Conservation (phyloP, 2,329 filamentous ascomycete genomes). For the Lasiodiplodia sp. region DNA sequence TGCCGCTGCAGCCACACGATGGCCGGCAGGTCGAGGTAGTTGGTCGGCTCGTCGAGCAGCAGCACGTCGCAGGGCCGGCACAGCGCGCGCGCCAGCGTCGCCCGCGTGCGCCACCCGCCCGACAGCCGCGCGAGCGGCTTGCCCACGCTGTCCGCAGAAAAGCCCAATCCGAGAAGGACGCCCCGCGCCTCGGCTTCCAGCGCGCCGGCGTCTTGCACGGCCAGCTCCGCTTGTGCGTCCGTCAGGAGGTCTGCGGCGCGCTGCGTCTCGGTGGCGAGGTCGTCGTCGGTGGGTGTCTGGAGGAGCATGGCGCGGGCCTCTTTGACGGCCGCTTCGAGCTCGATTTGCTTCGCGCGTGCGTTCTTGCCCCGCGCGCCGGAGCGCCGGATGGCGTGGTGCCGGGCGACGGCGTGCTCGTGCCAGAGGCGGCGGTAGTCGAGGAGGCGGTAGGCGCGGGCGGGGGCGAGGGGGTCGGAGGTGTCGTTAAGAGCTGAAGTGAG, state of each 20-base stretch:
- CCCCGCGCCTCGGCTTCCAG: neutral
- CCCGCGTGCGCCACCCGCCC: constrained; percentile 64
- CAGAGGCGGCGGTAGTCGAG: constrained; percentile 69
- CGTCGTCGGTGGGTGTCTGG: neutral
- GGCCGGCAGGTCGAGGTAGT: constrained; percentile 82
- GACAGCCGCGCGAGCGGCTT: constrained; percentile 72
- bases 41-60: constrained; percentile 86
- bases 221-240: constrained; percentile 72
- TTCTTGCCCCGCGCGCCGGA: constrained; percentile 78
- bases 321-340: constrained; percentile 71
- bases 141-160: constrained; percentile 67
- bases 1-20: constrained; percentile 86
- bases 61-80: constrained; percentile 78
- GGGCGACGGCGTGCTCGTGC: constrained; percentile 70
- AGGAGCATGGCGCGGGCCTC: constrained; percentile 49
- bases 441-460: constrained; percentile 67
- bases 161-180: constrained; percentile 75
- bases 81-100: constrained; percentile 61
- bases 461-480: constrained; percentile 60
- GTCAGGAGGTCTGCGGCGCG: constrained; percentile 74
- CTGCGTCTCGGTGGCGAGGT: constrained; percentile 64
- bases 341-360: constrained; percentile 76
- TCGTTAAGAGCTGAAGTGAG: constrained; percentile 2
- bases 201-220: constrained; percentile 58
- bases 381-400: constrained; percentile 75